phyloP scores from a whole-genome alignment of 805 yeast genomes.

The Barnettozyma populi region DNA sequence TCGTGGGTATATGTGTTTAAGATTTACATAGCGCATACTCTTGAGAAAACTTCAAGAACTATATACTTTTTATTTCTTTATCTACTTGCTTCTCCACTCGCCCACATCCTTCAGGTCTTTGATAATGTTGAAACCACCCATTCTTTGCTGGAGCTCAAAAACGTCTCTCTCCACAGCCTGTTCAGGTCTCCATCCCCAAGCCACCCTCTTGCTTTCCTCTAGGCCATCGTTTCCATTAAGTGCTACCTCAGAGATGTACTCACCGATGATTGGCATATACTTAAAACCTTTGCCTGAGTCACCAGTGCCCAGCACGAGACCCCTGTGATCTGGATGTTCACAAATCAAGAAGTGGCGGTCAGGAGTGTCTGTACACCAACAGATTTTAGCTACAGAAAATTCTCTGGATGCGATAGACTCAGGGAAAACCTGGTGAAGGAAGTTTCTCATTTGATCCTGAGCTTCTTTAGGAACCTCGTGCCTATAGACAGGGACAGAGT shows the following conservation, averaged over 20 bases:
- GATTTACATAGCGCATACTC: too few species aligned
- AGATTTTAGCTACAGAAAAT: slow-evolving; percentile 27
- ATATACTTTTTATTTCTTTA: too few species aligned
- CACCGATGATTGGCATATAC: slow-evolving; percentile 32
- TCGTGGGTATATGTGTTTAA: too few species aligned
- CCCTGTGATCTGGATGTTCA: slow-evolving; percentile 26
- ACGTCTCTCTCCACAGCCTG: slow-evolving; percentile 23
- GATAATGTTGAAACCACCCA: slow-evolving; percentile 27
- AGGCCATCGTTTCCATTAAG: slow-evolving; percentile 26
- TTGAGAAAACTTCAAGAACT: too few species aligned
- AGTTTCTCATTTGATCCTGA: slow-evolving; percentile 27
- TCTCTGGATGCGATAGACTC: slow-evolving; percentile 24
- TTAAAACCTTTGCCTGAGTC: slow-evolving; percentile 35
- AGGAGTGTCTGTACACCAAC: slow-evolving; percentile 35
- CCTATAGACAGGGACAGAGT: slow-evolving; percentile 27
- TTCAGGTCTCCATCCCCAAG: slow-evolving; percentile 36
- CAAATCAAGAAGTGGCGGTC: slow-evolving; percentile 29
- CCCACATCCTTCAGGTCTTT: slow-evolving; percentile 25
- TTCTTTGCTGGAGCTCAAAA: slow-evolving; percentile 24
- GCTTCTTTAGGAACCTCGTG: slow-evolving; percentile 30
- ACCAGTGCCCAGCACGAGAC: slow-evolving; percentile 30
- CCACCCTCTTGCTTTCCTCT: slow-evolving; percentile 20
- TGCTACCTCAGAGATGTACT: slow-evolving; percentile 27
- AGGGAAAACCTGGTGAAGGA: slow-evolving; percentile 30
- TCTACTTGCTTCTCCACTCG: not conserved